Base-by-base conservation (phyloP, 495 filamentous ascomycete species). In the Neurospora intermedia region DNA sequence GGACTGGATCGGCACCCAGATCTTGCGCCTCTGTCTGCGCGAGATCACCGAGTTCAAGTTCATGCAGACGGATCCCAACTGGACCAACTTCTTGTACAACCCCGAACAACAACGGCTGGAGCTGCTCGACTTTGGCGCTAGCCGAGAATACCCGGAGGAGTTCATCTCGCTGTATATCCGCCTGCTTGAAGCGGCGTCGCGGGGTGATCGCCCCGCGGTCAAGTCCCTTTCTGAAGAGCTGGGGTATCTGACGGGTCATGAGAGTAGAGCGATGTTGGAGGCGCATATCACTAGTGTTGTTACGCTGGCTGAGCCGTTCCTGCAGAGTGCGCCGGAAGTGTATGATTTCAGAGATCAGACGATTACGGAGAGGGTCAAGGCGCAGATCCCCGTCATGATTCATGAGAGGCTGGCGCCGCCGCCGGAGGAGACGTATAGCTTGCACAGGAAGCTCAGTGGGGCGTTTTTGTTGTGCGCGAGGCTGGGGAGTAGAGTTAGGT, bases 61-160 rank as follows among this genome's bases (percentile, higher is more conserved):
- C 85, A 99, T 99, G 96, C 96, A 99, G 83, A 98, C 96, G 38
- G 96, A 99, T 82, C 96, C 96, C 23, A 99, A 99, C 85, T 99
- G 96, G 96, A 98, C 96, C n/a, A 99, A 99, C 79, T 99, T 99
- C 84, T 84, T 98, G 39, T 98, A 92, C 85, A 97, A 99, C 79
- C 81, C 87, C 0, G 70, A 82, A 9, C 90, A 88, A 3, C 83
- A 89, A 71, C 91, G 89, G 76, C 89, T 99, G 7, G 94, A 98
- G 81, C 89, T 99, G 13, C 90, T 99, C 69, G 96, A 99, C 81
- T 99, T 99, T 79, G 96, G 96, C 74, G 96, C 96, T 40, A 6
- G 10, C 93, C 92, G 16, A 85, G 96, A 93, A 69, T 99, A 89
- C 80, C 94, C 95, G 0, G 82, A 85, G 48, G 80, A 87, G 9